Evolutionary conservation across 1,139 yeast genomes (phyloP).

Genomic region (Yamadazyma triangularis): DNA sequence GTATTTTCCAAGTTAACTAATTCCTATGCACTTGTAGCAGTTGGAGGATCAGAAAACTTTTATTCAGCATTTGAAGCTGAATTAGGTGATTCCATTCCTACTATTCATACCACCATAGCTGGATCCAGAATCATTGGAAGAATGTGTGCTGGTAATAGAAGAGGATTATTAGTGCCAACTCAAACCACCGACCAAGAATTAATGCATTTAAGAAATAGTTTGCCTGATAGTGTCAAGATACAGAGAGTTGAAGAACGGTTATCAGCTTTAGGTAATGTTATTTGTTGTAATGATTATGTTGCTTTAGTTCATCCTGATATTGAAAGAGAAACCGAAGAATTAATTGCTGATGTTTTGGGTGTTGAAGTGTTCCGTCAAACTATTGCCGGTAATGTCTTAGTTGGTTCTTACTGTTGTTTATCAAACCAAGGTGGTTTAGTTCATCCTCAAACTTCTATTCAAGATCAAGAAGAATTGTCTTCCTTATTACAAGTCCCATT

Average conservation of each 20-base stretch:
- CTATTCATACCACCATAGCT: conserved; percentile 95
- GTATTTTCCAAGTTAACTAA: conserved; percentile 96
- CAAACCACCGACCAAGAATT: conserved; percentile 99
- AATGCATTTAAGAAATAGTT: conserved; percentile 93
- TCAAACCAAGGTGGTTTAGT: conserved; percentile 98
- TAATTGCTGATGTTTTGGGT: conserved; percentile 97
- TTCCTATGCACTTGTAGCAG: conserved; percentile 93
- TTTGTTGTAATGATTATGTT: conserved; percentile 98
- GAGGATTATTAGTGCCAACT: conserved; percentile 94
- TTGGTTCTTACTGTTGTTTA: conserved; percentile 92
- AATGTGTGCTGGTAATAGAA: conserved; percentile 98
- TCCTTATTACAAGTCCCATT: conserved; percentile 94
- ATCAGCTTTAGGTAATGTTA: conserved; percentile 95
- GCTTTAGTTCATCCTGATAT: conserved; percentile 99
- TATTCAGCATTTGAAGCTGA: conserved; percentile 98
- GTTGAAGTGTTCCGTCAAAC: conserved; percentile 99
- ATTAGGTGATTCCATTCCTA: conserved; percentile 92
- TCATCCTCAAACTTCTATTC: conserved; percentile 95
- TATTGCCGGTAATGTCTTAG: conserved; percentile 95
- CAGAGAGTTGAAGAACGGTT: conserved; percentile 98
- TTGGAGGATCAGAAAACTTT: conserved; percentile 97
- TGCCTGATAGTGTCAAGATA: conserved; percentile 94
- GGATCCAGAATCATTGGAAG: conserved; percentile 98
- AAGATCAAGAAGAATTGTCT: conserved; percentile 96
- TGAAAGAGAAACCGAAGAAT: conserved; percentile 98